Evolutionary conservation across 2,329 filamentous ascomycete species (phyloP).

Genomic region (Colletotrichum agaves): DNA sequence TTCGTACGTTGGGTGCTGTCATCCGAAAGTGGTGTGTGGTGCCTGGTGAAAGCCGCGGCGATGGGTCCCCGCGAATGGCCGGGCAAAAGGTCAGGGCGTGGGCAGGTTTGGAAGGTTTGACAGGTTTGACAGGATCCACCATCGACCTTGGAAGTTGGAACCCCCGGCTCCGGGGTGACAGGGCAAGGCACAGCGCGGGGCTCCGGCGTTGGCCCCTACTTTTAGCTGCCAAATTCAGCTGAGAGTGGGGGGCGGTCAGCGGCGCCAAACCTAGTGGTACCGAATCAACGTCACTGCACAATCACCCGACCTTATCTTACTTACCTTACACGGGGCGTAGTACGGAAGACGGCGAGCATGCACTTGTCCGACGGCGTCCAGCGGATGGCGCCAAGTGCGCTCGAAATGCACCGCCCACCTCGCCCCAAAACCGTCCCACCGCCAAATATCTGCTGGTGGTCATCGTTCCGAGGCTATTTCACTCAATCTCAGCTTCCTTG

Average conservation of each 20-base stretch:
- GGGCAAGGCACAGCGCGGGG: conserved; percentile 22
- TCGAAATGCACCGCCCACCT: conserved; percentile 5
- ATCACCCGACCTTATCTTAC: too few species aligned
- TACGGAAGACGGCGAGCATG: not conserved
- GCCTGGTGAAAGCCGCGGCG: not conserved
- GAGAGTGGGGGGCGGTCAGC: not conserved
- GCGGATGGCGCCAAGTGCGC: not conserved
- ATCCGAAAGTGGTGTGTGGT: conserved; percentile 12
- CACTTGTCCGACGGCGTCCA: not conserved
- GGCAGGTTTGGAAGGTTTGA: conserved; percentile 29
- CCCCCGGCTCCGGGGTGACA: not conserved
- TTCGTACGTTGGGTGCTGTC: too few species aligned
- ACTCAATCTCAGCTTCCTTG: not conserved
- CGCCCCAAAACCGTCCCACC: conserved; percentile 17
- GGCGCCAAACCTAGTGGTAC: not conserved
- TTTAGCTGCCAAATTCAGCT: not conserved
- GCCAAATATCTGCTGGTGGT: conserved; percentile 21
- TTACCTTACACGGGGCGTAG: too few species aligned
- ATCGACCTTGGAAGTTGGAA: not conserved
- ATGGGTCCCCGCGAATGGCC: not conserved
- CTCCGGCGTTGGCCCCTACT: conserved; percentile 2
- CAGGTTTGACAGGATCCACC: conserved; percentile 15
- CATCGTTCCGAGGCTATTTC: not conserved
- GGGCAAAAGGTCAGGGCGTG: conserved; percentile 2
- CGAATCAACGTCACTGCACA: not conserved